Evolutionary conservation across 331 rosid species (phyloP).

Genomic region (Acacia pycnantha): DNA sequence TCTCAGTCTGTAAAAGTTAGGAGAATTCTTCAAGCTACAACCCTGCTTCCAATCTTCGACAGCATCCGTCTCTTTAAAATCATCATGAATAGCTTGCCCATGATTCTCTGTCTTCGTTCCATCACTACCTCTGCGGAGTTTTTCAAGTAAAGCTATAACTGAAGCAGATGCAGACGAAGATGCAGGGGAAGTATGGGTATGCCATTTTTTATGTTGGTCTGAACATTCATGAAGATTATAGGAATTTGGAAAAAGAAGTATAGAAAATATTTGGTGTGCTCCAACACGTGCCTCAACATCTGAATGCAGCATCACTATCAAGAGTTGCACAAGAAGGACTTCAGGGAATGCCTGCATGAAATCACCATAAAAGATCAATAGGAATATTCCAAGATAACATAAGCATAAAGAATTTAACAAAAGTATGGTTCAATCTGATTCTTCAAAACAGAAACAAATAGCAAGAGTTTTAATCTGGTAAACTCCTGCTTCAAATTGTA

Average conservation of each 20-base stretch:
- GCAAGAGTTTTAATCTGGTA: background rate
- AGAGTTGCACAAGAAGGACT: slow-evolving; percentile 80
- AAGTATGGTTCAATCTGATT: background rate
- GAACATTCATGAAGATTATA: slow-evolving; percentile 54
- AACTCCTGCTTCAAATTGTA: slow-evolving; percentile 8
- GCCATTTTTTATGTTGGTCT: slow-evolving; percentile 60
- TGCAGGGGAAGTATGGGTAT: slow-evolving; percentile 50
- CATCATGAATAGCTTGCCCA: slow-evolving; percentile 43
- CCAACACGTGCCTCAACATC: slow-evolving; percentile 85
- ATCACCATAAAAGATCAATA: background rate
- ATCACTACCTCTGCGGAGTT: slow-evolving; percentile 77
- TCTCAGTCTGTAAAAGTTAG: slow-evolving; percentile 62
- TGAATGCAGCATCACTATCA: slow-evolving; percentile 85
- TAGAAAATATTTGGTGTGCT: slow-evolving; percentile 89
- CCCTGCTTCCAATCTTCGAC: slow-evolving; percentile 72
- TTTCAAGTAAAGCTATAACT: slow-evolving; percentile 86
- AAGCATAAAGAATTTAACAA: background rate
- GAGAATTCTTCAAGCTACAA: slow-evolving; percentile 58
- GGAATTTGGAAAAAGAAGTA: slow-evolving; percentile 73
- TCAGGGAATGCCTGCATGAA: slow-evolving; percentile 83
- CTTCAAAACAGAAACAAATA: background rate
- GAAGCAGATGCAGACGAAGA: slow-evolving; percentile 87
- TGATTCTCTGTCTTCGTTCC: slow-evolving; percentile 51
- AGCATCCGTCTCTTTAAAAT: slow-evolving; percentile 47
- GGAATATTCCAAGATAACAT: slow-evolving; percentile 3